phyloP scores from a whole-genome alignment of 345 rosid species.

The Murraya koenigii region DNA sequence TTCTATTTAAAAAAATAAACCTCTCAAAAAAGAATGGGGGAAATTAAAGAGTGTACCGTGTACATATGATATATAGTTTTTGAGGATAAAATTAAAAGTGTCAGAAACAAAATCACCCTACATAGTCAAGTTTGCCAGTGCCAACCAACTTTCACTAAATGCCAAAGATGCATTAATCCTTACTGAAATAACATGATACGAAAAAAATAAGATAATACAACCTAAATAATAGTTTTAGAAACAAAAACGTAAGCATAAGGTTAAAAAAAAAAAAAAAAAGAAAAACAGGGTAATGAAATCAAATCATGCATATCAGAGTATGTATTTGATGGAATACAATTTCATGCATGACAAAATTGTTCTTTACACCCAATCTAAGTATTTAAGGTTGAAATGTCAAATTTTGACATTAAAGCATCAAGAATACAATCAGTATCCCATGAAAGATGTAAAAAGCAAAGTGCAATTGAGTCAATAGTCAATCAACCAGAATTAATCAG shows the following conservation, averaged over 20 bases:
- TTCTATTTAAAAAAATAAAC: neutral
- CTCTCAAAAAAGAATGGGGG: neutral
- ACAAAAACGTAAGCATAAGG: neutral
- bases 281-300: neutral
- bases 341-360: neutral
- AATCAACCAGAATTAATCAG: neutral
- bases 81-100: neutral
- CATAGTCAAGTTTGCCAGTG: too few species aligned
- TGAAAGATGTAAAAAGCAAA: constrained; percentile 1
- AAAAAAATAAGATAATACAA: neutral
- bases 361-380: too few species aligned
- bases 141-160: neutral
- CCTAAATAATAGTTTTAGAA: neutral
- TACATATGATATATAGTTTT: neutral
- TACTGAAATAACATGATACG: neutral
- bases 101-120: neutral
- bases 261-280: too few species aligned
- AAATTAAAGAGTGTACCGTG: too few species aligned
- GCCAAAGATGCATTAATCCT: too few species aligned
- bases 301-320: neutral
- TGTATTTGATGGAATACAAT: neutral
- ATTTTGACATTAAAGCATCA: neutral
- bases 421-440: neutral
- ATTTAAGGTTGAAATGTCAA: neutral
- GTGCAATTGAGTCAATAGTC: neutral